These are phyloP conservation scores for Aspergillus conjunctus DNA, from an alignment of 495 filamentous ascomycete species.

Conservation along the genomic window DNA sequence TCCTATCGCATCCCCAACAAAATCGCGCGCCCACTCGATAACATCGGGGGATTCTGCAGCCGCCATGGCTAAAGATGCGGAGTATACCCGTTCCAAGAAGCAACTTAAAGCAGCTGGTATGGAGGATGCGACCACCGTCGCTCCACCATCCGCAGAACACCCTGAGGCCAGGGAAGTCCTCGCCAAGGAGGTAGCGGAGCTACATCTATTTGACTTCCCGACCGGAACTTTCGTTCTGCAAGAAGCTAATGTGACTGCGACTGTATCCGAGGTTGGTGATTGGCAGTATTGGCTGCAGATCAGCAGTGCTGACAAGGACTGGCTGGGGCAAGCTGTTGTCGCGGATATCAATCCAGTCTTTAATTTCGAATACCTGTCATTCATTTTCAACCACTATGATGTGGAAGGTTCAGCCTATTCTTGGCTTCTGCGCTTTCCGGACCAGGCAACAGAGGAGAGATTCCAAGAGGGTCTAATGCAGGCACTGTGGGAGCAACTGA, in stretches of 20 bases:
- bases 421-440: constrained; percentile 91
- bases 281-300: constrained; percentile 99
- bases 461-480: constrained; percentile 96
- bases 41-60: constrained; percentile 40
- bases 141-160: constrained; percentile 60
- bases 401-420: constrained; percentile 90
- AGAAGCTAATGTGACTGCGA: constrained; percentile 71
- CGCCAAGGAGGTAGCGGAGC: constrained; percentile 74
- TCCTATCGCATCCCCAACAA: constrained; percentile 68
- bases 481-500: constrained; percentile 95
- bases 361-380: constrained; percentile 96
- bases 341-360: constrained; percentile 97
- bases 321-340: constrained; percentile 83
- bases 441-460: constrained; percentile 72
- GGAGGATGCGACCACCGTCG: constrained; percentile 37
- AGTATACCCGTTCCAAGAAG: constrained; percentile 46
- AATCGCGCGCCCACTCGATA: constrained; percentile 36
- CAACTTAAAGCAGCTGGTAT: constrained; percentile 36
- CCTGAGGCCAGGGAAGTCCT: constrained; percentile 74
- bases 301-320: constrained; percentile 71
- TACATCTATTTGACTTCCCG: constrained; percentile 90
- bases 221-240: constrained; percentile 82
- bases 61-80: constrained; percentile 50
- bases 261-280: constrained; percentile 80
- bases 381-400: constrained; percentile 97